phyloP scores from a whole-genome alignment of 2,329 filamentous ascomycete species.

The Blumeria hordei region DNA sequence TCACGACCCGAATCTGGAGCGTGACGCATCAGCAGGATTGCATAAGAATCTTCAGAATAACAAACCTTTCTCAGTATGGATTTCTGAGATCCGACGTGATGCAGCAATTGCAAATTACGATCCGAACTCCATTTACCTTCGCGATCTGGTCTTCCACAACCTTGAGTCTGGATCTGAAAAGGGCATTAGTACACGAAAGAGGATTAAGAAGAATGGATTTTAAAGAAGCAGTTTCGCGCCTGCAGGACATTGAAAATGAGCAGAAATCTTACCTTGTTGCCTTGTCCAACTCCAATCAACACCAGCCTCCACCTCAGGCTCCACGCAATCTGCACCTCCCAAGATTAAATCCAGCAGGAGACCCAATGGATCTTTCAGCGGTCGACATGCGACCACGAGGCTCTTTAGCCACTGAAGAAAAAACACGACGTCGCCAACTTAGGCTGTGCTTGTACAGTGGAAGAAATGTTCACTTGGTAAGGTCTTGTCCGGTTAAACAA shows the following conservation, averaged over 20 bases:
- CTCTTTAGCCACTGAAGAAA: too few relatives aligned
- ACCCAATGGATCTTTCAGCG: too few relatives aligned
- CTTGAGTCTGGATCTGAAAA: neutral
- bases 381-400: too few relatives aligned
- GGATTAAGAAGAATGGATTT: neutral
- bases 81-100: neutral
- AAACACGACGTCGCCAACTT: neutral
- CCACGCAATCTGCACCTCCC: neutral
- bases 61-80: neutral
- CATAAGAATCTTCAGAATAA: neutral
- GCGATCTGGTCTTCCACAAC: neutral
- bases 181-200: neutral
- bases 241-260: neutral
- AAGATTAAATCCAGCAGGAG: too few relatives aligned
- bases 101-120: neutral
- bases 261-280: neutral
- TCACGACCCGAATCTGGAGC: neutral
- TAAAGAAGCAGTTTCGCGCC: too few relatives aligned
- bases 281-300: too few relatives aligned
- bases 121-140: neutral
- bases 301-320: too few relatives aligned
- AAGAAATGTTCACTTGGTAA: neutral
- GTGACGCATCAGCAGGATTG: neutral
- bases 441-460: neutral
- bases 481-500: neutral